A percentile compares a stretch with the other conserved stretches of the same genome.
Conservation (phyloP, 306 rosid genomes). For the peach (Prunus persica) region Prunus_persica_NCBIv2 NC_034009.1:47812001-47812500, state of each 20-base stretch:
- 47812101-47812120: neutral
- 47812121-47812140: neutral
- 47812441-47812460: neutral
- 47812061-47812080: neutral
- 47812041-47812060: neutral
- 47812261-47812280: slow-evolving; percentile 95
- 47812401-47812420: neutral
- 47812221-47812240: slow-evolving; percentile 99
- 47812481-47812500: slow-evolving; percentile 30
- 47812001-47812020: neutral
- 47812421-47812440: neutral
- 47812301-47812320: slow-evolving; percentile 96
- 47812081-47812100: neutral
- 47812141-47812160: neutral
- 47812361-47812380: slow-evolving; percentile 29
- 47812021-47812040: neutral
- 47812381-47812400: slow-evolving; percentile 4
- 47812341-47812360: slow-evolving; percentile 42
- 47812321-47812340: slow-evolving; percentile 99
- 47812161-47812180: neutral
- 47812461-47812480: slow-evolving; percentile 40
- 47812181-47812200: neutral
- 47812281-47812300: slow-evolving; percentile 99
- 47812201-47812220: slow-evolving; percentile 19
- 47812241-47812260: slow-evolving; percentile 96